phyloP scores from a whole-genome alignment of 768 basidiomycete genomes.

The Rhizopogon rudus region DNA sequence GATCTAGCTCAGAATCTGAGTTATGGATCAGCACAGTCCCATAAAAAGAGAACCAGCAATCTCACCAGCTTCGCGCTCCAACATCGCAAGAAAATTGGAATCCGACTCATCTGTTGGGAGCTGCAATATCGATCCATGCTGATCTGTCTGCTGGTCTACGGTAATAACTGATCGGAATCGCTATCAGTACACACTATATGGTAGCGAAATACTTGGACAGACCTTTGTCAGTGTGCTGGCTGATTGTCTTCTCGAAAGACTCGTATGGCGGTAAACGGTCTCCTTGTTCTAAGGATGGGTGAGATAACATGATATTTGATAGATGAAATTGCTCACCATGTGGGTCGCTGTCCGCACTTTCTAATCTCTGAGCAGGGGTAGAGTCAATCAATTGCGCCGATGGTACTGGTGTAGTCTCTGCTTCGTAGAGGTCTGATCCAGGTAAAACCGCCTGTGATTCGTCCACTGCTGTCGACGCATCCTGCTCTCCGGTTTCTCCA shows the following conservation, averaged over 20 bases:
- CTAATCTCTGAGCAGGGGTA: background rate
- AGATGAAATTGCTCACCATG: background rate
- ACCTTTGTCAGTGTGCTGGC: background rate
- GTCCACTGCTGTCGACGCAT: constrained; percentile 13
- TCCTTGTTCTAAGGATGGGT: background rate
- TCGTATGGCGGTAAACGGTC: background rate
- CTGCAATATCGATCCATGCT: background rate
- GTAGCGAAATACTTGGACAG: background rate
- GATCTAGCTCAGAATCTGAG: constrained; percentile 23
- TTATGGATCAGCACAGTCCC: constrained; percentile 7
- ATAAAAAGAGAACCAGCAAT: background rate
- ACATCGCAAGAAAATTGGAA: constrained; percentile 19
- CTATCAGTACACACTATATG: background rate
- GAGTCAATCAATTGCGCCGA: constrained; percentile 4
- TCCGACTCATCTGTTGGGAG: constrained; percentile 22
- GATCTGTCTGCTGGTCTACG: background rate
- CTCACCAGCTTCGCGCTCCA: constrained; percentile 28
- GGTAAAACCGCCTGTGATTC: constrained; percentile 10
- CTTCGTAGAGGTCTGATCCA: constrained; percentile 10
- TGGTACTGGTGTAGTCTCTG: constrained; percentile 12
- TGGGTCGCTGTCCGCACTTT: background rate
- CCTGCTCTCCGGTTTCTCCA: constrained; percentile 16
- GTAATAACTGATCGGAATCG: background rate
- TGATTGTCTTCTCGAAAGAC: background rate
- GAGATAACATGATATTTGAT: background rate